Base-by-base conservation (phyloP, 75 land plant genomes). In the Picea sitchensis region DNA sequence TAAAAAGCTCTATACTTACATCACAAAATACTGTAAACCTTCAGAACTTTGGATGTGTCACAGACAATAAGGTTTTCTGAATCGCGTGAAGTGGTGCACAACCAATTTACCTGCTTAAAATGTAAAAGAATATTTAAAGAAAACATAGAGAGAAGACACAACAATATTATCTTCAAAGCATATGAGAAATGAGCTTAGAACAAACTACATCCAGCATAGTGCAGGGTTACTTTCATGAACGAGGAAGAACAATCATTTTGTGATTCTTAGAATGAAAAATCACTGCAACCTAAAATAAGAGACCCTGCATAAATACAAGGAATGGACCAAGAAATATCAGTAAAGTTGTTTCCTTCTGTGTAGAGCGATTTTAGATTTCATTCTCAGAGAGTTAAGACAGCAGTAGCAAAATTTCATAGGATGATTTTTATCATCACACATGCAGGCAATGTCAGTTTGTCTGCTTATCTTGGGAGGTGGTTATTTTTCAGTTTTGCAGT, bases 21-120 rank as follows among this genome's bases (percentile, higher is more conserved):
- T 79, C 30, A 90, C 31, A 79, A 69, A 58, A 91, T 76, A 58
- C 84, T 86, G 62, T 93, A 90, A 47, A 86, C 84, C 56, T 92
- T 93, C 61, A 95, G 78, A 8, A 87, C 81, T 78, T 93, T 93
- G 63, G 92, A 91, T 5, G 96, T 95, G 47, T 95, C 98, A 75
- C 96, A 95, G 5, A 95, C 90, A 34, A 95, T 81, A 59, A 95
- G 88, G 69, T 95, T 95, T 78, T 95, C 98, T 20, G 91, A 76
- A 84, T 83, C 84, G 51, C 65, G 44, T 36, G 92, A 84, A 38
- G 89, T 83, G 7, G 96, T 95, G 62, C 96, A 91, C 21, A 93
- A 79, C 96, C 98, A 93, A 86, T 95, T 95, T 58, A 95, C 94
- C 98, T 95, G 88, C 31, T 6, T n/a, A 75, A 21, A 20, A 8